Percentiles rank a stretch among this genome's conserved stretches.
Conservation (phyloP, 257 asterid genomes). For the Nicotiana obtusifolia region DNA sequence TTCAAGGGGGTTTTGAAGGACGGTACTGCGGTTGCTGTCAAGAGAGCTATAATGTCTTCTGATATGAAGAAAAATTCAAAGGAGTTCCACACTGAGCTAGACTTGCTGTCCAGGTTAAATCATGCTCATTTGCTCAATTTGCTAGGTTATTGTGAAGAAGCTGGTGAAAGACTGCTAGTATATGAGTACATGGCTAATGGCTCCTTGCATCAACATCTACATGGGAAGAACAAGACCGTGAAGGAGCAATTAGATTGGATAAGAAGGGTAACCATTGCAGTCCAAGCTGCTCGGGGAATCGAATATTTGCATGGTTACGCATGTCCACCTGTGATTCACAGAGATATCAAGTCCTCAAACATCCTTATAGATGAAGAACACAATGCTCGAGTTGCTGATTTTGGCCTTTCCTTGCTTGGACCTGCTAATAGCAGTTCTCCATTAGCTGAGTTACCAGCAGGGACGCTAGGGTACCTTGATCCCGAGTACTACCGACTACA, state of each 20-base stretch:
- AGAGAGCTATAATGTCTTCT: slow-evolving; percentile 63
- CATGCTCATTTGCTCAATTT: slow-evolving; percentile 80
- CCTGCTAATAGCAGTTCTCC: slow-evolving; percentile 90
- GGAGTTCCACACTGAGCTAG: slow-evolving; percentile 81
- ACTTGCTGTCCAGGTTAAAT: slow-evolving; percentile 74
- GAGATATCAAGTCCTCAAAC: slow-evolving; percentile 88
- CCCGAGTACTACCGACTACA: slow-evolving; percentile 91
- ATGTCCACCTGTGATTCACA: slow-evolving; percentile 91
- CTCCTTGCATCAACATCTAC: slow-evolving; percentile 75
- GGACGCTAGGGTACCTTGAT: slow-evolving; percentile 87
- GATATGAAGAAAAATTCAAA: slow-evolving; percentile 75
- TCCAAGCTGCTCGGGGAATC: slow-evolving; percentile 90
- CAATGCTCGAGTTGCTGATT: slow-evolving; percentile 90
- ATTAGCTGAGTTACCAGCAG: slow-evolving; percentile 84
- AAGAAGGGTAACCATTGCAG: slow-evolving; percentile 75
- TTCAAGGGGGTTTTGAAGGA: slow-evolving; percentile 75
- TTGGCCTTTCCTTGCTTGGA: slow-evolving; percentile 78
- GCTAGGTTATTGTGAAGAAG: slow-evolving; percentile 89
- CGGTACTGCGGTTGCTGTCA: slow-evolving; percentile 75
- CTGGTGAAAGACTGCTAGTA: slow-evolving; percentile 74
- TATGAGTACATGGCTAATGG: slow-evolving; percentile 97
- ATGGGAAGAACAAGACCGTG: slow-evolving; percentile 35
- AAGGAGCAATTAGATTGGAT: slow-evolving; percentile 81
- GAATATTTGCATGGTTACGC: slow-evolving; percentile 91
- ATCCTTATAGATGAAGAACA: slow-evolving; percentile 89